Evolutionary conservation across 768 basidiomycete genomes (phyloP).

Genomic region (Russula dissimulans): DNA sequence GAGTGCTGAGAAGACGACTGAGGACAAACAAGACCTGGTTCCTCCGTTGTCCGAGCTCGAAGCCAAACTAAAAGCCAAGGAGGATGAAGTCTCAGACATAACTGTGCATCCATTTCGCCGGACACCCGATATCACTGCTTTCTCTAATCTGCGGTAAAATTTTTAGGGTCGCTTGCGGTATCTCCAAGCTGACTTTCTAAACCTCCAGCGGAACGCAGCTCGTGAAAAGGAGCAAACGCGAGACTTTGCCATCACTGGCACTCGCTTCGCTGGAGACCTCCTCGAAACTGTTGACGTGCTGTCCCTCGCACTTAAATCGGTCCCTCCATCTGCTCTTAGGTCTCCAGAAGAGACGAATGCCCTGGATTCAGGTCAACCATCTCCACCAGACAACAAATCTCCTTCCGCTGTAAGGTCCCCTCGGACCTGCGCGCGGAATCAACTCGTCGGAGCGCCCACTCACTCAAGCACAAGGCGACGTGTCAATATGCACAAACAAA

Average conservation of each 20-base stretch:
- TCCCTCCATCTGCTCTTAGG: constrained; percentile 44
- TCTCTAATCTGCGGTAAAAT: constrained; percentile 12
- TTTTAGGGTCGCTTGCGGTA: constrained; percentile 82
- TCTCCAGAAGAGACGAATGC: constrained; percentile 12
- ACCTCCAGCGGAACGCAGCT: constrained; percentile 84
- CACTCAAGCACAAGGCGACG: too few species aligned
- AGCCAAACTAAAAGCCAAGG: constrained; percentile 68
- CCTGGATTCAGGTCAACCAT: background rate
- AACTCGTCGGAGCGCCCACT: too few species aligned
- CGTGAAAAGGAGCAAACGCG: constrained; percentile 88
- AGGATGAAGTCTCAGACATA: constrained; percentile 73
- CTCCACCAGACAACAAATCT: too few species aligned
- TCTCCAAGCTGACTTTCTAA: constrained; percentile 90
- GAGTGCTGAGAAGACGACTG: constrained; percentile 26
- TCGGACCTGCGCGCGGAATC: too few species aligned
- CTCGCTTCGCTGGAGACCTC: constrained; percentile 81
- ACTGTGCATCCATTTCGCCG: constrained; percentile 46
- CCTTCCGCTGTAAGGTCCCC: too few species aligned
- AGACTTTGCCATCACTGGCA: constrained; percentile 88
- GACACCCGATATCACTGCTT: background rate
- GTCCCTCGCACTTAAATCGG: constrained; percentile 70
- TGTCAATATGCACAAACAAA: too few species aligned
- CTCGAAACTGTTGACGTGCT: constrained; percentile 90
- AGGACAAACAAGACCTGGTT: constrained; percentile 17
- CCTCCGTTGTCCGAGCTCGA: constrained; percentile 26